A percentile compares a stretch with the other conserved stretches of the same genome.
phyloP scores from a whole-genome alignment of 768 basidiomycete genomes.

The Phlegmacium glaucopus region DNA sequence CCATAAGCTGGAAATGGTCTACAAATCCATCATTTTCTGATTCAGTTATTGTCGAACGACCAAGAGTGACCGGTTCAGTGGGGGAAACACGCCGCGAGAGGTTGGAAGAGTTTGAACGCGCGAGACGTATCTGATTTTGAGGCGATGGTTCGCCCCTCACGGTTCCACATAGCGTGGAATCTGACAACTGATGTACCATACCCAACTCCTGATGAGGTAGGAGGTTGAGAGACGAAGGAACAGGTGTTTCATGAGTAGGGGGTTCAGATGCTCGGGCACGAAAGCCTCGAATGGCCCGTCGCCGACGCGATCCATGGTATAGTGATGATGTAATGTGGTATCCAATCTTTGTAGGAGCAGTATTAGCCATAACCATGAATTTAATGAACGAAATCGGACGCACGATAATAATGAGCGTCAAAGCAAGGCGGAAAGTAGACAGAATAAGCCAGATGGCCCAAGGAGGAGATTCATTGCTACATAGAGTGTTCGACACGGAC shows the following conservation, averaged over 20 bases:
- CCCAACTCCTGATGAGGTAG: slow-evolving; percentile 7
- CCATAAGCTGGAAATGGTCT: slow-evolving; percentile 48
- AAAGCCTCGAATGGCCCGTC: slow-evolving; percentile 14
- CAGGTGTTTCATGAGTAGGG: neutral
- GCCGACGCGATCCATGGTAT: slow-evolving; percentile 9
- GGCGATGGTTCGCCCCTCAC: slow-evolving; percentile 13
- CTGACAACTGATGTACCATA: slow-evolving; percentile 15
- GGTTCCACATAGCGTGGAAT: slow-evolving; percentile 16
- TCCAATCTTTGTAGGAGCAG: slow-evolving; percentile 8
- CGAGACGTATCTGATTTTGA: slow-evolving; percentile 12
- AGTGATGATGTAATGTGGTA: slow-evolving; percentile 15
- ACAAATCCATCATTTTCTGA: slow-evolving; percentile 33
- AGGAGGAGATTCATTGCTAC: slow-evolving; percentile 27
- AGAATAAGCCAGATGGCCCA: slow-evolving; percentile 57
- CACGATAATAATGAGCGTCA: slow-evolving; percentile 54
- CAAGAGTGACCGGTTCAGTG: slow-evolving; percentile 7
- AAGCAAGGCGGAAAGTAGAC: slow-evolving; percentile 46
- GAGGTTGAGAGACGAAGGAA: slow-evolving; percentile 5
- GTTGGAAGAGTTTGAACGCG: slow-evolving; percentile 22
- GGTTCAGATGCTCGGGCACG: slow-evolving; percentile 10
- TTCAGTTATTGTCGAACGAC: slow-evolving; percentile 7
- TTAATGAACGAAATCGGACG: slow-evolving; percentile 22
- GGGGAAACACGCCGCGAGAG: slow-evolving; percentile 16
- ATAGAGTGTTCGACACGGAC: slow-evolving; percentile 37
- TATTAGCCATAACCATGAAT: neutral